Percentiles rank a stretch among this genome's conserved stretches.
Conservation (phyloP, 495 filamentous ascomycete genomes). For the Aspergillus panamensis region DNA sequence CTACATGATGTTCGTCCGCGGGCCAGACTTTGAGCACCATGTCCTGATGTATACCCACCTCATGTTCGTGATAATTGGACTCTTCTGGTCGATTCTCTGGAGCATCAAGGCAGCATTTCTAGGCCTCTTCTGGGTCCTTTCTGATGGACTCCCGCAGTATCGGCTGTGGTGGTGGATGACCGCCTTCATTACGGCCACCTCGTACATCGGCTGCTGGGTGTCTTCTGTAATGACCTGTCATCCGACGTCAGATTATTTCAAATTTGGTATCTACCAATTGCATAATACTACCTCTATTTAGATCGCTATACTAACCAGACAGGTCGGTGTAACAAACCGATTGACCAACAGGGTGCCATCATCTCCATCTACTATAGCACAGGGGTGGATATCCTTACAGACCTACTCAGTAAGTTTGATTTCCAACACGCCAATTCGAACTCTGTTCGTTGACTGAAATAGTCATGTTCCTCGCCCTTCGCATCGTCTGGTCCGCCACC, state of each 20-base stretch:
- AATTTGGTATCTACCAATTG: constrained; percentile 22
- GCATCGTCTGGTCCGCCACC: constrained; percentile 27
- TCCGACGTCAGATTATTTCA: constrained; percentile 38
- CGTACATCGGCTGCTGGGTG: constrained; percentile 37
- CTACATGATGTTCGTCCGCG: constrained; percentile 31
- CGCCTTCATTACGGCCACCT: constrained; percentile 26
- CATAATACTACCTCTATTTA: not conserved
- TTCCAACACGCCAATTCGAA: not conserved
- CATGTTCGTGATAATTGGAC: constrained; percentile 43
- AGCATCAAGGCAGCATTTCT: constrained; percentile 48
- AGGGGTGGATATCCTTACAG: constrained; percentile 41
- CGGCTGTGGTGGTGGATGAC: constrained; percentile 39
- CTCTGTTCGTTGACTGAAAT: not conserved
- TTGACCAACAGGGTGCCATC: constrained; percentile 26
- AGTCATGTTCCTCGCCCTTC: constrained; percentile 36
- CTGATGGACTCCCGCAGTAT: constrained; percentile 36
- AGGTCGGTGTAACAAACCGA: constrained; percentile 22
- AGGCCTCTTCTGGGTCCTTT: constrained; percentile 44
- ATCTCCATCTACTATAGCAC: constrained; percentile 45
- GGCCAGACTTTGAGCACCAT: constrained; percentile 25
- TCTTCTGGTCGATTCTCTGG: constrained; percentile 49
- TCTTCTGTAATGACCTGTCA: constrained; percentile 40
- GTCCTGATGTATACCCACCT: constrained; percentile 28
- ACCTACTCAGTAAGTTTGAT: constrained; percentile 27
- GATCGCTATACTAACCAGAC: not conserved